Evolutionary conservation across 108 stramenopile species (phyloP), one percentile per base, ranked within the genome.

Genomic region (Skeletonema marinoi): DNA sequence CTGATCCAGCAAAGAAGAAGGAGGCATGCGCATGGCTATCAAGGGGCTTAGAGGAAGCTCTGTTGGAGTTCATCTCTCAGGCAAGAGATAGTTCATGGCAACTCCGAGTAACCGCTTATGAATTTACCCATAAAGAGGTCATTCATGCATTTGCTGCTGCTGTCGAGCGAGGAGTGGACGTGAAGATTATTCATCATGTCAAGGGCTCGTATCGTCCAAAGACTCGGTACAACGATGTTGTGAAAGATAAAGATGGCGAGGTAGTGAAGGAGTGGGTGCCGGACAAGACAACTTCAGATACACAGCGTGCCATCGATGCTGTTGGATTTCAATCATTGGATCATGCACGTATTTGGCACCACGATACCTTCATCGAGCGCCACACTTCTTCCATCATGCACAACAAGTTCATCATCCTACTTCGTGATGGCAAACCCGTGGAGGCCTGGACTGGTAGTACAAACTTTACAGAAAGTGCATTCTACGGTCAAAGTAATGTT

Each of bases 371-470:
- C 51, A 76, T 82, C 21, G 81, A 82, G 67, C 74, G 81, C 30
- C 81, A 82, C 54, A 75, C 70, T 41, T 65, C 74, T 3, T 70
- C 74, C 38, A 36, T 82, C 32, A 82, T 82, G 81, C 81, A 82
- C 33, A 82, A 82, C 51, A 82, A 82, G 32, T 82, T 82, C 75
- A 82, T 82, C 66, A 72, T 68, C 32, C 74, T 82, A 4, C 1
- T 76, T 25, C 54, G 62, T 33, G 69, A 76, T 25, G 74, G 70
- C 10, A 42, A 1, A 14, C 71, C 81, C 1, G 16, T 63, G 13
- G 35, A 66, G 65, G 69, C 72, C 16, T 82, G 74, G 74, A 82
- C 81, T 5, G 81, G 81, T 1, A 71, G 70, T 11, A 72, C 71
- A 1, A 82, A 82, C 66, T 76, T 76, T 25, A 82, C 81, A 5